These are phyloP conservation scores for Coriaria nepalensis DNA, from an alignment of 306 rosid species.

Conservation along the genomic window DNA sequence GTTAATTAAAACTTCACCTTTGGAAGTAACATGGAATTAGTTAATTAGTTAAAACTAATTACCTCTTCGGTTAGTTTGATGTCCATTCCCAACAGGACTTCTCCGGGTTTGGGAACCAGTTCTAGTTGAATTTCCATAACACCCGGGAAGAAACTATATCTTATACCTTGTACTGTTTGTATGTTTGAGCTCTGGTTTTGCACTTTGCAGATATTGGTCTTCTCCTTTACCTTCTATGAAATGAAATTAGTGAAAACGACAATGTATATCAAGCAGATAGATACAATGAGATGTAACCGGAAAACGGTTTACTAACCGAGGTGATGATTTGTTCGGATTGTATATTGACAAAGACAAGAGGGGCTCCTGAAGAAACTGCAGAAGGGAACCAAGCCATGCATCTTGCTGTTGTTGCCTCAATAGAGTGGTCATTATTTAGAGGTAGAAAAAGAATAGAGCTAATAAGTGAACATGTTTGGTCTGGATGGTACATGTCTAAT, in stretches of 20 bases:
- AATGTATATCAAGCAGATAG: too few relatives aligned
- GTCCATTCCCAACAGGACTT: conserved; percentile 54
- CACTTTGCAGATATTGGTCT: conserved; percentile 14
- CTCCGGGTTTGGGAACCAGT: conserved; percentile 33
- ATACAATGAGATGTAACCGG: neutral
- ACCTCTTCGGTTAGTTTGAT: conserved; percentile 54
- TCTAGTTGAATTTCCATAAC: conserved; percentile 36
- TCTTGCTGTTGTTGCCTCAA: conserved; percentile 39
- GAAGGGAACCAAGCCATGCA: conserved; percentile 77
- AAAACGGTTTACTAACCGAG: conserved; percentile 14
- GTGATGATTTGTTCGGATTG: conserved; percentile 51
- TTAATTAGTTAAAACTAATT: neutral
- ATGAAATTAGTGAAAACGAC: too few relatives aligned
- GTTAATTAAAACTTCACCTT: too few relatives aligned
- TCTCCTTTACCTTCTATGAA: conserved; percentile 19
- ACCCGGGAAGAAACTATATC: conserved; percentile 76
- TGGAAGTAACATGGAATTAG: too few relatives aligned
- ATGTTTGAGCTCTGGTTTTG: conserved; percentile 16
- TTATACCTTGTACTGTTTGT: conserved; percentile 36
- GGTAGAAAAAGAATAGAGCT: conserved; percentile 58
- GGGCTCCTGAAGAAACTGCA: conserved; percentile 58
- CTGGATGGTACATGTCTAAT: conserved; percentile 33
- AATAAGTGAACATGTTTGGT: conserved; percentile 38
- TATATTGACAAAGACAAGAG: conserved; percentile 63
- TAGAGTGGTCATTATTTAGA: conserved; percentile 24